Conservation (phyloP, 2,329 filamentous ascomycete genomes). For the Trichoderma sp. region DNA sequence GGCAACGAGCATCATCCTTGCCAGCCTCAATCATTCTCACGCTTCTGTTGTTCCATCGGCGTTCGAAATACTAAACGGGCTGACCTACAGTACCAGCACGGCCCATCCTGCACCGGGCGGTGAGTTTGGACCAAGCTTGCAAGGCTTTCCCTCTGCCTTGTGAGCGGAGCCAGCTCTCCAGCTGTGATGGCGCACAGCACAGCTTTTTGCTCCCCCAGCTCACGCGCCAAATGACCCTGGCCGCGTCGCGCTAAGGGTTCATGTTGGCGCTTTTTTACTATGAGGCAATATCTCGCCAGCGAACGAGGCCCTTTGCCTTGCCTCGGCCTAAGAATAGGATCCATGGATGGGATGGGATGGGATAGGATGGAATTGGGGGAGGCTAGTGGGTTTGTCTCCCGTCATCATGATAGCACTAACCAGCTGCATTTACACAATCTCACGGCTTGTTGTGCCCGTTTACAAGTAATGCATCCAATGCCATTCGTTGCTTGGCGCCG, state of each 20-base stretch:
- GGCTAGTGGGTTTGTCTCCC: constrained; percentile 3
- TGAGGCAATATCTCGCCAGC: constrained; percentile 13
- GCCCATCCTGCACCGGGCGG: constrained; percentile 1
- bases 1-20: constrained; percentile 6
- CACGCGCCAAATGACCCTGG: constrained; percentile 15
- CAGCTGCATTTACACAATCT: background rate
- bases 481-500: background rate
- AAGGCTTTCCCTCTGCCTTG: constrained; percentile 1
- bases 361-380: background rate
- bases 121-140: background rate
- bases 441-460: background rate
- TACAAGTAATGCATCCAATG: background rate
- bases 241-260: constrained; percentile 6
- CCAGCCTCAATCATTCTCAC: background rate
- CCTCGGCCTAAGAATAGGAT: background rate
- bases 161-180: constrained; percentile 10
- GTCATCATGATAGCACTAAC: constrained; percentile 12
- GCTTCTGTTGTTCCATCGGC: constrained; percentile 5
- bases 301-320: background rate
- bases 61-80: constrained; percentile 10
- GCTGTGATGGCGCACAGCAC: constrained; percentile 12
- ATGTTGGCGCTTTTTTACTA: constrained; percentile 6
- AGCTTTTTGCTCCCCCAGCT: constrained; percentile 3
- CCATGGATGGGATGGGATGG: no score
- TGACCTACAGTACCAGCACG: constrained; percentile 11